Evolutionary conservation across 176 grass and related monocot genomes (phyloP), one percentile per base, ranked within the genome.

Genomic region (Miscanthus lutarioriparius): DNA sequence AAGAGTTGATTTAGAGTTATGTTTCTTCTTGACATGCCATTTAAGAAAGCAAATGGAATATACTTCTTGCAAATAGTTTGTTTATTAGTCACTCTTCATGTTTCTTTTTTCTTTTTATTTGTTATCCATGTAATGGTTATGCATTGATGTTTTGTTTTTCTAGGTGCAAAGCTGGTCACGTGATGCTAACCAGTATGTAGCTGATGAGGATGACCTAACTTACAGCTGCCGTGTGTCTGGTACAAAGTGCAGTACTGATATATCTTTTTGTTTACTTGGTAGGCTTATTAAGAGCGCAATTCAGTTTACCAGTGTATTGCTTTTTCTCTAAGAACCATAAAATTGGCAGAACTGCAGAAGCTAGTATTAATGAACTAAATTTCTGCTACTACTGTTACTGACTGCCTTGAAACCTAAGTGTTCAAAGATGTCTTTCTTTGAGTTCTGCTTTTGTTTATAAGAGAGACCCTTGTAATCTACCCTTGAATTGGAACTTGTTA

Each of bases 191-290:
- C 92, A 90, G 76, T 98, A 92, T 80, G 92, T 98, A 83, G 93
- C 96, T 58, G 96, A 98, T 87, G 96, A 98, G 84, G 93, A 98
- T 85, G 96, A 98, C 75, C 74, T 71, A 41, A 98, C 93, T 80
- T 98, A 98, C 75, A 98, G 89, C 74, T 98, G 96, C 36, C 96
- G 96, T 70, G 96, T 98, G 59, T 98, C 96, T 87, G 96, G 96
- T 98, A 95, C 62, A 35, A 75, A 61, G 54, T 72, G 2, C 80
- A 62, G 10, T 65, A 59, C 47, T 74, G n/a, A 40, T 75, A n/a
- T 64, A 5, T 72, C 45, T 16, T 23, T 89, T 53, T 37, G 27
- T 63, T 16, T 74, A 84, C 40, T 72, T 63, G 25, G 20, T 77
- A 82, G 40, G 15, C 20, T 77, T 81, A 43, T 53, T 86, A 36